phyloP scores from a whole-genome alignment of 129 eudicot genomes.

The Chrysanthemum lavandulifolium region DNA sequence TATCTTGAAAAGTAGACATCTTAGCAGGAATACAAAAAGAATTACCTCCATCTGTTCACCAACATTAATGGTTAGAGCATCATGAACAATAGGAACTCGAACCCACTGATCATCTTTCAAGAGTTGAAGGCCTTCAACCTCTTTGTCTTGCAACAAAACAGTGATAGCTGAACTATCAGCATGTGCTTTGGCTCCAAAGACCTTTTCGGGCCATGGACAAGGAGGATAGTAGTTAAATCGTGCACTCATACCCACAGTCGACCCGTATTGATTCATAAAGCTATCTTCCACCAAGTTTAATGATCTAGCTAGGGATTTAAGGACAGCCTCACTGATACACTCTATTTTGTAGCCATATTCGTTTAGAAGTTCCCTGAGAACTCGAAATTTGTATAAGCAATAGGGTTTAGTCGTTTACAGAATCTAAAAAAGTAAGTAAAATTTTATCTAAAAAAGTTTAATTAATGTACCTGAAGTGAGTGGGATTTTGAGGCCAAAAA shows the following conservation, averaged over 20 bases:
- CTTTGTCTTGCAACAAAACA: slow-evolving; percentile 50
- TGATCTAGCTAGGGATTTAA: slow-evolving; percentile 36
- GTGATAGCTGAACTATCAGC: slow-evolving; percentile 52
- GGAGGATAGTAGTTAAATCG: slow-evolving; percentile 61
- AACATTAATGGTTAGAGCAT: slow-evolving; percentile 44
- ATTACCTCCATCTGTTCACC: slow-evolving; percentile 71
- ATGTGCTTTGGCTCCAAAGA: slow-evolving; percentile 54
- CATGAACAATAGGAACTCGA: slow-evolving; percentile 39
- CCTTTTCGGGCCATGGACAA: slow-evolving; percentile 51
- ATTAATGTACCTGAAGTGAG: slow-evolving; percentile 38
- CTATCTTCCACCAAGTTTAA: slow-evolving; percentile 41
- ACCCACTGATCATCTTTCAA: slow-evolving; percentile 51
- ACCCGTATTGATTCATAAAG: slow-evolving; percentile 49
- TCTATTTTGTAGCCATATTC: slow-evolving; percentile 35
- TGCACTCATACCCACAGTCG: slow-evolving; percentile 23
- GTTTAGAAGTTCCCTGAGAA: slow-evolving; percentile 40
- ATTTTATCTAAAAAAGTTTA: too few relatives aligned
- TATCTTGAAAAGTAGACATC: too few relatives aligned
- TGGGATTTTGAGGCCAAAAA: slow-evolving; percentile 62
- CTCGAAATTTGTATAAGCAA: neutral
- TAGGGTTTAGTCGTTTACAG: too few relatives aligned
- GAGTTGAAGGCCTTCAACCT: slow-evolving; percentile 64
- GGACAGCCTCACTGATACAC: slow-evolving; percentile 11
- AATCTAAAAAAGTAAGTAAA: too few relatives aligned
- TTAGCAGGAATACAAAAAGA: neutral